Evolutionary conservation across 2,329 filamentous ascomycete genomes (phyloP).

Genomic region (Cladophialophora bantiana): DNA sequence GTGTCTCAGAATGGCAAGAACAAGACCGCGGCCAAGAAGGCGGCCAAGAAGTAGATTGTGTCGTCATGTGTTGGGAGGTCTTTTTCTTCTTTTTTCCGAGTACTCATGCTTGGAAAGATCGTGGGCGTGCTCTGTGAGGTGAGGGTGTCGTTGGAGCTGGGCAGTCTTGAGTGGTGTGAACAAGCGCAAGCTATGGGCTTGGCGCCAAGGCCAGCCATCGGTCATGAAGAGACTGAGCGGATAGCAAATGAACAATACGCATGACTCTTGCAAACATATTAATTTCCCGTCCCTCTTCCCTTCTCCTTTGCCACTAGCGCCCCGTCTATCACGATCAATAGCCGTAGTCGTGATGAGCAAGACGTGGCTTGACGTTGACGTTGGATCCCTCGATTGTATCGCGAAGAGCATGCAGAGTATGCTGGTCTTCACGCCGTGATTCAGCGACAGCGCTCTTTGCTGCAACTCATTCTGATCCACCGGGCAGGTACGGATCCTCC

Average conservation of each 20-base stretch:
- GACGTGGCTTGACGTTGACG: not conserved
- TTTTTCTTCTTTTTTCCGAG: no score
- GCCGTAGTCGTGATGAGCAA: not conserved
- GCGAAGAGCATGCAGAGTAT: not conserved
- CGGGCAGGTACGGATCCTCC: not conserved
- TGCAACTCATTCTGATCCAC: not conserved
- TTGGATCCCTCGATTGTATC: not conserved
- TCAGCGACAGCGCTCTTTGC: not conserved
- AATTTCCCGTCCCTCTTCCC: not conserved
- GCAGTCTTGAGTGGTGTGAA: not conserved
- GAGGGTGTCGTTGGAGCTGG: not conserved
- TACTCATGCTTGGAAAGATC: no score
- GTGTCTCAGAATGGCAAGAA: not conserved
- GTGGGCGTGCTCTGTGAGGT: not conserved
- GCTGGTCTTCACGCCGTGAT: not conserved
- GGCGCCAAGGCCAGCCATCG: not conserved
- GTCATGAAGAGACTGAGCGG: not conserved
- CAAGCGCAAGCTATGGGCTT: not conserved
- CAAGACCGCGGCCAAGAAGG: not conserved
- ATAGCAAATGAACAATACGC: slow-evolving; percentile 1
- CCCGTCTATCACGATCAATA: not conserved
- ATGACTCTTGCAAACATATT: not conserved
- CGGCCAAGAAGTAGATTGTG: no score
- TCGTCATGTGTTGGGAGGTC: no score
- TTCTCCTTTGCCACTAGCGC: not conserved